Conservation (phyloP, 2,329 filamentous ascomycete species). For the Geoglossum cookeanum region DNA sequence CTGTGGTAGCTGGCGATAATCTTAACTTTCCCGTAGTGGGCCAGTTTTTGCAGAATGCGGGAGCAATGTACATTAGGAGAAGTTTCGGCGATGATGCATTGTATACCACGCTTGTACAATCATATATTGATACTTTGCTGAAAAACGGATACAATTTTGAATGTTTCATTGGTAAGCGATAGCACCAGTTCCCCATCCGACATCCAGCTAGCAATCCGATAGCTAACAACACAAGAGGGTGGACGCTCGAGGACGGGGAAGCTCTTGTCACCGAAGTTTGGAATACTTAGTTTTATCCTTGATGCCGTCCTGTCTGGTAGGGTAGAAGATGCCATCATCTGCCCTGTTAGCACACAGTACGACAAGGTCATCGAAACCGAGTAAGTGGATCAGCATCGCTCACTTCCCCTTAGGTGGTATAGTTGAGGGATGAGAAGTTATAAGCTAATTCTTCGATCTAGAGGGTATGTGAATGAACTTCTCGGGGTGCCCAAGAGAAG, state of each 20-base stretch:
- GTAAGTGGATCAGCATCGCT: conserved; percentile 14
- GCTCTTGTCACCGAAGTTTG: conserved; percentile 82
- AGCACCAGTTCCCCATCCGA: neutral
- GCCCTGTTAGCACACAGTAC: conserved; percentile 92
- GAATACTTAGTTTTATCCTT: conserved; percentile 77
- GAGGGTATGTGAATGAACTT: conserved; percentile 82
- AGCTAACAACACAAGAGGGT: conserved; percentile 38
- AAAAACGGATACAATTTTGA: conserved; percentile 88
- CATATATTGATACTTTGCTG: conserved; percentile 83
- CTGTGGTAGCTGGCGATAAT: conserved; percentile 90
- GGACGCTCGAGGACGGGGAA: conserved; percentile 87
- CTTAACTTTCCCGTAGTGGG: conserved; percentile 86
- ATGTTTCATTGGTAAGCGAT: conserved; percentile 51
- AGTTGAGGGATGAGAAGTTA: neutral
- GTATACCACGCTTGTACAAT: conserved; percentile 83
- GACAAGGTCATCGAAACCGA: conserved; percentile 98
- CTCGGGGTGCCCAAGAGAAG: conserved; percentile 89
- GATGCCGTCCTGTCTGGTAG: conserved; percentile 78
- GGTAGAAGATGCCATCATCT: conserved; percentile 80
- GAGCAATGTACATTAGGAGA: conserved; percentile 88
- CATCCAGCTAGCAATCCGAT: neutral
- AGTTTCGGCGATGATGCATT: conserved; percentile 83
- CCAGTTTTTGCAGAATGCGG: conserved; percentile 78
- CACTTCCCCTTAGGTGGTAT: neutral
- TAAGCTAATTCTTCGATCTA: conserved; percentile 13